Conservation (phyloP, 1,139 yeast genomes). For the Suhomyces anneliseae region DNA sequence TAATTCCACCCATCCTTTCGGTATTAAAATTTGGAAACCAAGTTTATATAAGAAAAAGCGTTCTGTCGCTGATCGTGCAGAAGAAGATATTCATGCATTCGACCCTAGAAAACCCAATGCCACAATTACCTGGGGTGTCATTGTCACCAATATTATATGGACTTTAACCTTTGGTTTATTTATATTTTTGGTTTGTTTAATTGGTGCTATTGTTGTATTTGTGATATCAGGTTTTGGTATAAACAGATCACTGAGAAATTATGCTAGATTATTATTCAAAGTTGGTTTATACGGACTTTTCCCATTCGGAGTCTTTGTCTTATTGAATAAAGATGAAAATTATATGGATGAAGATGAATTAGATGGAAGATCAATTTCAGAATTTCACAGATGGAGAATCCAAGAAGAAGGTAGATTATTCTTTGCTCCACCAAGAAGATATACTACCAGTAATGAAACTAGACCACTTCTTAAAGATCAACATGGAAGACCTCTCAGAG, state of each 20-base stretch:
- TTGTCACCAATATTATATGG: constrained; percentile 78
- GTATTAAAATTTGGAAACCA: constrained; percentile 98
- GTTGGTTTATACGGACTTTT: constrained; percentile 70
- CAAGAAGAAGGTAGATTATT: constrained; percentile 72
- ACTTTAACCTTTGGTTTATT: constrained; percentile 66
- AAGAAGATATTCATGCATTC: constrained; percentile 85
- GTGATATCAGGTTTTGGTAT: constrained; percentile 50
- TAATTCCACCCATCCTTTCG: constrained; percentile 95
- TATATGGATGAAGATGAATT: constrained; percentile 85
- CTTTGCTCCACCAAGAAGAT: constrained; percentile 63
- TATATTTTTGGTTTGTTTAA: constrained; percentile 51
- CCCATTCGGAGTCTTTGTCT: constrained; percentile 91
- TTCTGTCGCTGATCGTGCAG: constrained; percentile 89
- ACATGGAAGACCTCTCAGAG: constrained; percentile 43
- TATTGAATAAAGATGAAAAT: constrained; percentile 73
- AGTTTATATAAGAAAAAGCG: constrained; percentile 91
- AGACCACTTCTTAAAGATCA: constrained; percentile 47
- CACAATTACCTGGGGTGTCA: constrained; percentile 61
- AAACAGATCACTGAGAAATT: constrained; percentile 42
- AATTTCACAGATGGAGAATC: constrained; percentile 86
- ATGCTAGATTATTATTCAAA: constrained; percentile 60
- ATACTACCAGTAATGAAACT: constrained; percentile 37
- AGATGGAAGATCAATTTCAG: constrained; percentile 82
- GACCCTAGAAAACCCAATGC: constrained; percentile 52
- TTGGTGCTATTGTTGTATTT: constrained; percentile 46